phyloP scores from a whole-genome alignment of 495 filamentous ascomycete genomes.

The Aspergillus nanangensis region DNA sequence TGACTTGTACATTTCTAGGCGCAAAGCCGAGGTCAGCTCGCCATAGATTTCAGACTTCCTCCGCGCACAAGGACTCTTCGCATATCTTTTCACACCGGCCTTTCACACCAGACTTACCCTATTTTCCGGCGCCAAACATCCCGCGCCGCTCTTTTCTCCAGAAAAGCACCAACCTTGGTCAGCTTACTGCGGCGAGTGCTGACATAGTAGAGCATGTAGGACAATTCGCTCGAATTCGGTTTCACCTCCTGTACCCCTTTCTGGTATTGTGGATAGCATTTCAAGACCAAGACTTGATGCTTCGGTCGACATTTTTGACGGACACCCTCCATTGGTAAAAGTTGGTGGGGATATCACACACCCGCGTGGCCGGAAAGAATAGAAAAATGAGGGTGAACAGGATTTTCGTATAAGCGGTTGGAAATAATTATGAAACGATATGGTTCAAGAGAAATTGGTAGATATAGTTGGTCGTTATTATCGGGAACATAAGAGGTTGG shows the following conservation, averaged over 20 bases:
- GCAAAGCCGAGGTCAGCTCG: conserved; percentile 4
- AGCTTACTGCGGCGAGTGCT: conserved; percentile 90
- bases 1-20: conserved; percentile 88
- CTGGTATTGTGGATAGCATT: conserved; percentile 87
- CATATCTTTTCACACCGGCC: no score
- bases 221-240: conserved; percentile 90
- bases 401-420: background rate
- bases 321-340: conserved; percentile 50
- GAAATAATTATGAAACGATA: background rate
- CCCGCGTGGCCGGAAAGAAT: background rate
- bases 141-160: conserved; percentile 83
- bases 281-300: conserved; percentile 87
- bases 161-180: conserved; percentile 85
- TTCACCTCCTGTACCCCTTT: conserved; percentile 87
- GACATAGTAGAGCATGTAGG: conserved; percentile 92
- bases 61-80: no score
- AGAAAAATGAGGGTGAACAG: no score
- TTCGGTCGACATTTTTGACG: conserved; percentile 73
- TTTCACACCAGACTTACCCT: no score
- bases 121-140: conserved; percentile 80
- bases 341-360: background rate
- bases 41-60: background rate
- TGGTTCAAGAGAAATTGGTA: background rate
- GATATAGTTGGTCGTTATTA: background rate
- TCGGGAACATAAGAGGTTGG: background rate